phyloP scores from a whole-genome alignment of 2,329 filamentous ascomycete genomes.

The Cercospora zeae-maydis region DNA sequence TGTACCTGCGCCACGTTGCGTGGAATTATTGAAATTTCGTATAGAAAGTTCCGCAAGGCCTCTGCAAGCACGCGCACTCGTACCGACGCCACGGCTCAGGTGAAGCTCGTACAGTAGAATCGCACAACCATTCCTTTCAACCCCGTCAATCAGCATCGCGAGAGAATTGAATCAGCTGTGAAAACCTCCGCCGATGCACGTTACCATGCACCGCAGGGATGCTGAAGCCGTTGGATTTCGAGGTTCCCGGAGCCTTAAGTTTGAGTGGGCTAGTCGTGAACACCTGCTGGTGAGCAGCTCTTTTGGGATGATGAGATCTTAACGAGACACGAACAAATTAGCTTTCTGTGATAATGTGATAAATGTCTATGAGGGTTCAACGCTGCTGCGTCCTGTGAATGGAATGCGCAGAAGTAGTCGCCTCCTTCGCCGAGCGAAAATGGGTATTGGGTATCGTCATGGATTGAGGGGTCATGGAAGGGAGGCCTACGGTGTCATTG shows the following conservation, averaged over 20 bases:
- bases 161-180: slow-evolving; percentile 13
- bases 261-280: neutral
- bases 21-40: neutral
- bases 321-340: slow-evolving; percentile 6
- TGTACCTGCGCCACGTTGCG: neutral
- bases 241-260: neutral
- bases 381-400: neutral
- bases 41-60: neutral
- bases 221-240: slow-evolving; percentile 13
- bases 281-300: neutral
- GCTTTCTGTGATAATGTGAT: neutral
- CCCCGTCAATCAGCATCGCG: slow-evolving; percentile 9
- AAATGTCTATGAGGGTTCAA: neutral
- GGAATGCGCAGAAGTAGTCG: neutral
- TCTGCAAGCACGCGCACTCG: neutral
- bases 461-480: neutral
- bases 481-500: slow-evolving; percentile 22
- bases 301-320: slow-evolving; percentile 8
- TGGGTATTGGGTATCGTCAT: neutral
- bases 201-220: slow-evolving; percentile 10
- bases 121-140: neutral
- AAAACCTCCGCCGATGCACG: slow-evolving; percentile 14
- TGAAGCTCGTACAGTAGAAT: neutral
- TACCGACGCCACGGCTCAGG: neutral
- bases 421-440: slow-evolving; percentile 7